Evolutionary conservation across 1,139 yeast species (phyloP).

Genomic region (Eremothecium sinecaudum): DNA sequence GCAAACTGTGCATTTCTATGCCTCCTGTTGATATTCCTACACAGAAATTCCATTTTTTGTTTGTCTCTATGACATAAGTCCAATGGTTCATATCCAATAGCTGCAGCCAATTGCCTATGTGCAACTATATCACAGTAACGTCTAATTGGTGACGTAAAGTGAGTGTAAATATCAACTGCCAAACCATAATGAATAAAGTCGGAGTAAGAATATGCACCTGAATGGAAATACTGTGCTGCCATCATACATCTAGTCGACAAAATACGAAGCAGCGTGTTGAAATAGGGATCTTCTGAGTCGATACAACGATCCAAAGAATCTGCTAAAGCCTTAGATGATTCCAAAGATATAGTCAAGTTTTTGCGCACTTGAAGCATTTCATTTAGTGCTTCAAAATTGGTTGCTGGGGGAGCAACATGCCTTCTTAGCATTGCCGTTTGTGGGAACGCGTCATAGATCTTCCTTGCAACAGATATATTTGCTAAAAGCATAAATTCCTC

Average conservation of each 20-base stretch:
- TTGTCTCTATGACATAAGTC: conserved; percentile 82
- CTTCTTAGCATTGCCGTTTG: conserved; percentile 98
- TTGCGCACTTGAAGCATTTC: conserved; percentile 84
- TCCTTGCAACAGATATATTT: conserved; percentile 88
- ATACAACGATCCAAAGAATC: conserved; percentile 85
- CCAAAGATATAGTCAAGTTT: conserved; percentile 67
- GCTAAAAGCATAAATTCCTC: conserved; percentile 99
- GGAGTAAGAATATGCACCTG: conserved; percentile 88
- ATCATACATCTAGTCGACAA: conserved; percentile 99
- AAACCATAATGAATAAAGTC: conserved; percentile 95
- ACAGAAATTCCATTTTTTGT: conserved; percentile 78
- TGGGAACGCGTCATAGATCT: conserved; percentile 85
- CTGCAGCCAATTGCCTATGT: conserved; percentile 94
- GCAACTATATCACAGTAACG: conserved; percentile 97
- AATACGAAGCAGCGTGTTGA: conserved; percentile 87
- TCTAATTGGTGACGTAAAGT: conserved; percentile 96
- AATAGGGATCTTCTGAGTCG: conserved; percentile 76
- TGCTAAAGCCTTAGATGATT: conserved; percentile 84
- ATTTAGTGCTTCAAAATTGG: conserved; percentile 81
- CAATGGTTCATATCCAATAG: conserved; percentile 84
- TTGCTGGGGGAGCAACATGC: conserved; percentile 92
- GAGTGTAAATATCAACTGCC: conserved; percentile 95
- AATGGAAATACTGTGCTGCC: conserved; percentile 96
- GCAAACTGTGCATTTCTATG: conserved; percentile 99
- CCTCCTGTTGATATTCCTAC: conserved; percentile 81